A percentile compares a stretch with the other conserved stretches of the same genome.
These are phyloP conservation scores for Radiomyces spectabilis DNA, from an alignment of 192 early-diverging fungal genomes.

Conservation along the genomic window DNA sequence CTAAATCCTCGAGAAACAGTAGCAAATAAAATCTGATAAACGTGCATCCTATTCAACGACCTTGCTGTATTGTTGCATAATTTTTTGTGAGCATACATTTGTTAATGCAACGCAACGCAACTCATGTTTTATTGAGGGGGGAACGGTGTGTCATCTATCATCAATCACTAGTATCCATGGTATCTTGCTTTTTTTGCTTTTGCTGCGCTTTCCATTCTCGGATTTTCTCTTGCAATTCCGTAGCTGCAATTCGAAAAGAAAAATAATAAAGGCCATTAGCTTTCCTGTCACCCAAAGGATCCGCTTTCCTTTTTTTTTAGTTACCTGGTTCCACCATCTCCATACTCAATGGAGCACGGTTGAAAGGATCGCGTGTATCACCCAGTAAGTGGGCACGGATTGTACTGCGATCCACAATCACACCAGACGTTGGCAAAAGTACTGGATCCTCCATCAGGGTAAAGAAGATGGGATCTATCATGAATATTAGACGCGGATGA, in stretches of 20 bases:
- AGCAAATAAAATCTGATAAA: background rate
- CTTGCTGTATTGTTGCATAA: background rate
- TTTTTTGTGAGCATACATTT: too few species aligned
- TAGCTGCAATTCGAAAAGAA: slow-evolving; percentile 7
- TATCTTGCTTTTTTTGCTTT: slow-evolving; percentile 17
- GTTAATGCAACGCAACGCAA: too few species aligned
- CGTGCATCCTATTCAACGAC: background rate
- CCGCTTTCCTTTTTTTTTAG: background rate
- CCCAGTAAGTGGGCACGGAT: slow-evolving; percentile 86
- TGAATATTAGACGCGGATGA: too few species aligned
- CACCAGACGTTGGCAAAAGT: slow-evolving; percentile 72
- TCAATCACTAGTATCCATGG: slow-evolving; percentile 10
- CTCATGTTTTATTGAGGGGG: too few species aligned
- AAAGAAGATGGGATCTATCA: slow-evolving; percentile 75
- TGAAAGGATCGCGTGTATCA: slow-evolving; percentile 89
- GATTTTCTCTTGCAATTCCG: slow-evolving; percentile 16
- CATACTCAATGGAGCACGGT: slow-evolving; percentile 79
- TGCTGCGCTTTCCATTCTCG: slow-evolving; percentile 17
- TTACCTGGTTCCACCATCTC: slow-evolving; percentile 82
- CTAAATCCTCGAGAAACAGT: background rate
- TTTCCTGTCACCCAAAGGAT: background rate
- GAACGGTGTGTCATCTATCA: too few species aligned
- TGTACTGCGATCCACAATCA: slow-evolving; percentile 79
- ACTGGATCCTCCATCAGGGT: slow-evolving; percentile 93
- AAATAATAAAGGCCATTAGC: background rate